Evolutionary conservation across 176 grass and related monocot genomes (phyloP), one percentile per base, ranked within the genome.

Genomic region (Zea luxurians): DNA sequence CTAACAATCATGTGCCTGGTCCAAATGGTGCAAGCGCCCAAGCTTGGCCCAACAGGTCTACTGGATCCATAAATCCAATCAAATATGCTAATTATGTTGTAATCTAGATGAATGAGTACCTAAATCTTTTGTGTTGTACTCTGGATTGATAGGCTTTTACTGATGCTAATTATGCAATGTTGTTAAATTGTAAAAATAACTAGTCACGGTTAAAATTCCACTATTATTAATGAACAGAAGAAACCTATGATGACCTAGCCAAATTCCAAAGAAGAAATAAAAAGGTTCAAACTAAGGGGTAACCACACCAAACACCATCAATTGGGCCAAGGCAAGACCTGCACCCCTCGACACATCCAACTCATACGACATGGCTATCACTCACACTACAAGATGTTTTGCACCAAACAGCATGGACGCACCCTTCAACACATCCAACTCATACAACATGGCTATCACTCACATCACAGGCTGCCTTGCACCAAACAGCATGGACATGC

Each of bases 261-360:
- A 57, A 57, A 57, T 57, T 57, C 53, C 53, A 57, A n/a, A 17
- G 52, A 57, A 55, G 52, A 57, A 57, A 54, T 8, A 57, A 57
- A 0, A 18, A 18, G 7, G 53, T 57, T 57, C 53, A 57, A 57
- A 57, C 53, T 55, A 57, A 17, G 17, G 53, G 17, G 2, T 57
- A 57, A 18, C n/a, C 54, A 58, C 54, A 58, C 54, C n/a, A 58
- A 58, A 58, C 54, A 58, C 54, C 54, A 58, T 18, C 54, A 58
- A 58, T 58, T 20, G 54, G 53, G 54, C 54, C 54, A 18, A 58
- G 54, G 54, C 54, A 58, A 9, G 54, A 2, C 54, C 2, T 58
- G 7, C 54, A 20, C 54, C n/a, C 54, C 17, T 20, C 54, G 50
- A 53, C 54, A 20, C n/a, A 20, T 55, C 16, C 52, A 55, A 55